Evolutionary conservation across 306 rosid species (phyloP), one percentile per base, ranked within the genome.

Genomic region (Vigna angularis): DNA sequence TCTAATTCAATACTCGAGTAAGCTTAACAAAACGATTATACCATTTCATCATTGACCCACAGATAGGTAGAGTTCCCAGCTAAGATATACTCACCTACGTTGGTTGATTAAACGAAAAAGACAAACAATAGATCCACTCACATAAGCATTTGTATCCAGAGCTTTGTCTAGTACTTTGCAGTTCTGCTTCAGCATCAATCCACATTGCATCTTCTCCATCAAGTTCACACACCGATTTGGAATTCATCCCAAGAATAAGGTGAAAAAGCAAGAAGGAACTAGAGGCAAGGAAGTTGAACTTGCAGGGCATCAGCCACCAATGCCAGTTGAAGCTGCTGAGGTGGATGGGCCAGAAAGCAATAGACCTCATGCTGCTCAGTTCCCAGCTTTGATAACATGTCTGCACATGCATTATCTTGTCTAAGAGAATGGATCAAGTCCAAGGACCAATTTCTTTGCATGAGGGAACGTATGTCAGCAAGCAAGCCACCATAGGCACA

Each of bases 361-460:
- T 75, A 75, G 28, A 64, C 64, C 72, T 64, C 64, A 20, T 20
- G 64, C 17, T 75, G 80, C 52, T 64, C 79, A 49, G 79, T 64
- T 63, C 79, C 72, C 36, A 75, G 72, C 18, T n/a, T 64, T 3
- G 79, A 17, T 75, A 75, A 75, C 64, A 64, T 49, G 45, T 63
- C 42, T 34, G 72, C 79, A 36, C 79, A 75, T 4, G 52, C 52
- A 49, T 7, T 75, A 63, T 75, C 79, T 75, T 75, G 52, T 36
- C 38, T 49, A 3, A 49, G 3, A 75, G 38, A 63, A 75, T 75
- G 72, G 26, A 63, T 26, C 72, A 63, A 63, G 22, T 75, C 40
- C 14, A 75, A 36, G 63, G 79, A 75, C 79, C 79, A 75, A 32
- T 75, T 49, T 75, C 72, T 75, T 75, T 75, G 63, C 72, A 28